These are phyloP conservation scores for Cutaneotrichosporon spelunceum DNA, from an alignment of 1,284 basidiomycete species.

Conservation along the genomic window DNA sequence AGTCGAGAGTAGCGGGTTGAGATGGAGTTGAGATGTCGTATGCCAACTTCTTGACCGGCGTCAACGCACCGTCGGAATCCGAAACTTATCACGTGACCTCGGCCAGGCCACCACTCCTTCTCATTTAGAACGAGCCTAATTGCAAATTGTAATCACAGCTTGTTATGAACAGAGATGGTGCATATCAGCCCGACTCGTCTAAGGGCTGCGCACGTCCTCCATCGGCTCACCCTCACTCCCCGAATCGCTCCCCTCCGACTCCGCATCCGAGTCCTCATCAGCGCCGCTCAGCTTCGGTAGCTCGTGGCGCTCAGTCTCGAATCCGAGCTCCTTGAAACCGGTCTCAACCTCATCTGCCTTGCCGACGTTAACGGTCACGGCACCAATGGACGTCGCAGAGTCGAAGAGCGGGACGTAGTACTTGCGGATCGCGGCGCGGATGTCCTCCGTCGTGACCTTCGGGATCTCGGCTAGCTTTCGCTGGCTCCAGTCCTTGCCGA, in stretches of 20 bases:
- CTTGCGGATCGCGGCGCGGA: slow-evolving; percentile 64
- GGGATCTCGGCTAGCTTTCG: slow-evolving; percentile 69
- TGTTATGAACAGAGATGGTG: slow-evolving; percentile 6
- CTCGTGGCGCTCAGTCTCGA: slow-evolving; percentile 69
- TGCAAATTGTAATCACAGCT: too few relatives aligned
- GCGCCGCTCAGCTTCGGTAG: slow-evolving; percentile 32
- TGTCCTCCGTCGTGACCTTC: slow-evolving; percentile 70
- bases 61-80: neutral
- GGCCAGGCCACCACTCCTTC: too few relatives aligned
- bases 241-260: slow-evolving; percentile 16
- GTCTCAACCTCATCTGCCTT: slow-evolving; percentile 71
- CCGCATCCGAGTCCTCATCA: slow-evolving; percentile 27
- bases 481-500: slow-evolving; percentile 68
- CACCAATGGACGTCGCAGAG: slow-evolving; percentile 69
- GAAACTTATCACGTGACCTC: neutral
- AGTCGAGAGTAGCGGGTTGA: neutral
- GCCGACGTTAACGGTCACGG: slow-evolving; percentile 76
- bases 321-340: slow-evolving; percentile 67
- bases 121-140: too few relatives aligned
- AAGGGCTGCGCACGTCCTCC: slow-evolving; percentile 26
- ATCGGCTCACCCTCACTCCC: slow-evolving; percentile 19
- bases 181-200: neutral
- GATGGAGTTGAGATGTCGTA: neutral
- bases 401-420: slow-evolving; percentile 88
- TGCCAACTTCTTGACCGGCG: neutral